Evolutionary conservation across 2,329 filamentous ascomycete species (phyloP), one percentile per base, ranked within the genome.

Genomic region (Mariannaea sp.): DNA sequence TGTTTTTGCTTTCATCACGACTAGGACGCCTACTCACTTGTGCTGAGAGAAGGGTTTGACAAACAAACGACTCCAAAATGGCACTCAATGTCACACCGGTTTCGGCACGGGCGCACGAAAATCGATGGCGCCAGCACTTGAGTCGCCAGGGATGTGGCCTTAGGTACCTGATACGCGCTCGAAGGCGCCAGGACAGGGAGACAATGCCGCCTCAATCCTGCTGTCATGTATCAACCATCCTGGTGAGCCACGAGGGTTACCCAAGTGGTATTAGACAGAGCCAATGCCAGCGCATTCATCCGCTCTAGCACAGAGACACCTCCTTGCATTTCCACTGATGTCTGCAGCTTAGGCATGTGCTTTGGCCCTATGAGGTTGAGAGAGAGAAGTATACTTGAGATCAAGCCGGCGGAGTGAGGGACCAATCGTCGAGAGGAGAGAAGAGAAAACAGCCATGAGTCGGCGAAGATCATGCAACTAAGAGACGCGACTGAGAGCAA

Each of bases 261-360:
- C 35, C 22, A 36, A 16, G 49, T 53, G 44, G 41, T 53, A 24
- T 40, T 44, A 38, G 39, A 47, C 30, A 44, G 32, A 45, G 38
- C 27, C 33, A 56, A 54, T 45, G 38, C 51, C 57, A 52, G 52
- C 49, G 58, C 48, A 41, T 47, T 49, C 40, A 29, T 39, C 52
- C 44, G 30, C 40, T 54, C 52, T 26, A 41, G 26, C 43, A 43
- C 32, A 44, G 55, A 51, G 22, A 58, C 47, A 17, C 32, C 55
- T 50, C 46, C 45, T 33, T 63, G 61, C 49, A 61, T 58, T 30
- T 20, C 26, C 45, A 32, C 49, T 38, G 46, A 47, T 36, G 49
- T 40, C 42, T 24, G 55, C 50, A 53, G 43, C 40, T 48, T 39
- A 48, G 36, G 33, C 46, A 51, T 27, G 46, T 24, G 46, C 16